phyloP scores from a whole-genome alignment of 768 basidiomycete species.

The Mycena kentingensis region DNA sequence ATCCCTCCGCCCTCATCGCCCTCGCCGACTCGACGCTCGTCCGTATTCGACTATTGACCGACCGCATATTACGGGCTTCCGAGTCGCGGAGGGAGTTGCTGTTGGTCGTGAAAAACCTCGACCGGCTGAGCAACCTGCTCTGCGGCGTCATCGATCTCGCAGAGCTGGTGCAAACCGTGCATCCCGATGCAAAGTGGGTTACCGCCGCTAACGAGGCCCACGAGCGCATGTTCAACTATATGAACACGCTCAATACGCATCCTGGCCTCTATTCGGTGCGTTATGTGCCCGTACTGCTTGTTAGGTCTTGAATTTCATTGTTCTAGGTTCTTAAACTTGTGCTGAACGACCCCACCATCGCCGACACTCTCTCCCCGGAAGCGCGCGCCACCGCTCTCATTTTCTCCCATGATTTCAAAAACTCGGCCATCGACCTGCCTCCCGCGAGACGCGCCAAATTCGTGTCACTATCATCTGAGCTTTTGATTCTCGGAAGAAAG shows the following conservation, averaged over 20 bases:
- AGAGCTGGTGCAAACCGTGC: constrained; percentile 90
- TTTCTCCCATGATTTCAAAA: constrained; percentile 96
- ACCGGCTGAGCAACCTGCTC: constrained; percentile 92
- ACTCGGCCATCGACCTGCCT: constrained; percentile 91
- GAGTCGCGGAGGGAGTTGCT: constrained; percentile 74
- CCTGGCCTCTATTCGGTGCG: constrained; percentile 86
- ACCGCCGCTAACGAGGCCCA: constrained; percentile 84
- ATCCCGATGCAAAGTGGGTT: constrained; percentile 86
- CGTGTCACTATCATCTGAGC: constrained; percentile 87
- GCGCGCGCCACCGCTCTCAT: constrained; percentile 88
- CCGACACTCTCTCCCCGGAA: constrained; percentile 67
- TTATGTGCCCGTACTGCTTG: constrained; percentile 12
- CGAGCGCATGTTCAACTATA: constrained; percentile 91
- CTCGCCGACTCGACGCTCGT: constrained; percentile 79
- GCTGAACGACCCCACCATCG: constrained; percentile 65
- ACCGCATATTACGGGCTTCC: constrained; percentile 75
- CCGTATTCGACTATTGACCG: constrained; percentile 80
- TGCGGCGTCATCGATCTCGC: constrained; percentile 97
- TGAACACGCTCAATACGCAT: constrained; percentile 97
- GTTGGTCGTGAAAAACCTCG: constrained; percentile 92
- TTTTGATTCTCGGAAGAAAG: constrained; percentile 82
- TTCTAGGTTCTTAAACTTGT: constrained; percentile 70
- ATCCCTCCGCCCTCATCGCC: constrained; percentile 67
- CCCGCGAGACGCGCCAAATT: constrained; percentile 76
- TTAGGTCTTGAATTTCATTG: constrained; percentile 22